Evolutionary conservation across 768 basidiomycete genomes (phyloP).

Genomic region (Lentinula edodes): DNA sequence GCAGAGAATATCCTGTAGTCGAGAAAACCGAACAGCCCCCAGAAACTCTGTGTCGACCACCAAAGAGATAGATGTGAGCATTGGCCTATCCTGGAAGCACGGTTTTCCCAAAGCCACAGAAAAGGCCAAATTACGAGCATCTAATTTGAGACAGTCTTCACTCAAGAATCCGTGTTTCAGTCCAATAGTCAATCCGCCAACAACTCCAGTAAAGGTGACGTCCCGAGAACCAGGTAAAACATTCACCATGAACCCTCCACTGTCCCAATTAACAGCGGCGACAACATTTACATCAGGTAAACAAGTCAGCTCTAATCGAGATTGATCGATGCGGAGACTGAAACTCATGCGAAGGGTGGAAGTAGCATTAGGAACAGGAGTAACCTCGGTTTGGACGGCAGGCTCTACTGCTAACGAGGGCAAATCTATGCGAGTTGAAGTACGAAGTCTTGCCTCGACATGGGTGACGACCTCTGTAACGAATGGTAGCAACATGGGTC

Average conservation of each 20-base stretch:
- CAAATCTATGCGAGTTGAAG: constrained; percentile 27
- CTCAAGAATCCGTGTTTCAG: constrained; percentile 83
- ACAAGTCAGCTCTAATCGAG: constrained; percentile 81
- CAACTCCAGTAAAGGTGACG: constrained; percentile 68
- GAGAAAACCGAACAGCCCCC: constrained; percentile 74
- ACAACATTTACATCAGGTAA: constrained; percentile 91
- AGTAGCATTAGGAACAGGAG: not conserved
- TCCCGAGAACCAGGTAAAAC: constrained; percentile 69
- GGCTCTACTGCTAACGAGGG: not conserved
- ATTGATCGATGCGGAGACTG: constrained; percentile 88
- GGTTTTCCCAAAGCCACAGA: constrained; percentile 63
- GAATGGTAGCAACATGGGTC: constrained; percentile 82
- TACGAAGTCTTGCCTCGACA: constrained; percentile 67
- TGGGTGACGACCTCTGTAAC: constrained; percentile 67
- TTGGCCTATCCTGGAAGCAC: constrained; percentile 25
- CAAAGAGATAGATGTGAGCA: constrained; percentile 58
- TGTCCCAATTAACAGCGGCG: constrained; percentile 87
- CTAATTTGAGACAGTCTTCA: constrained; percentile 75
- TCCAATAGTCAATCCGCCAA: constrained; percentile 76
- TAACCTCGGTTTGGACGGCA: not conserved
- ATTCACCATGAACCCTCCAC: constrained; percentile 84
- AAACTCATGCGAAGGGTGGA: constrained; percentile 70
- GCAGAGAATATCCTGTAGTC: constrained; percentile 87
- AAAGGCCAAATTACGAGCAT: constrained; percentile 79
- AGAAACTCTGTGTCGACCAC: constrained; percentile 83